Percentiles rank a stretch among this genome's conserved stretches.
Conservation (phyloP, 2,329 filamentous ascomycete genomes). For the Lecanicillium sp. region DNA sequence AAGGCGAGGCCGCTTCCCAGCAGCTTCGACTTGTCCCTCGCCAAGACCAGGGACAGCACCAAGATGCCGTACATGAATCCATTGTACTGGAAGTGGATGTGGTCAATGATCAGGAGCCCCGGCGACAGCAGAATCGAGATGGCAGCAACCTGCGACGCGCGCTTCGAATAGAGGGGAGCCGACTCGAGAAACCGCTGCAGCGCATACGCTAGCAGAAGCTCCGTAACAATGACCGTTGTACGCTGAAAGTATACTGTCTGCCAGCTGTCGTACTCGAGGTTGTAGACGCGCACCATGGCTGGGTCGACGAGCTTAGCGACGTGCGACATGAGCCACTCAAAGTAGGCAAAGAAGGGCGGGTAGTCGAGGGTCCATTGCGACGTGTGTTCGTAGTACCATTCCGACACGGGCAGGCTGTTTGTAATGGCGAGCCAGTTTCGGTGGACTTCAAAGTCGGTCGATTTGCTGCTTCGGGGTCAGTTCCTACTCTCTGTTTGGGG, state of each 20-base stretch:
- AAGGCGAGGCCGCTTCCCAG: conserved; percentile 77
- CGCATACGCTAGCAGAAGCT: conserved; percentile 76
- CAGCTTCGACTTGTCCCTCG: conserved; percentile 65
- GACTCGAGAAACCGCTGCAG: conserved; percentile 75
- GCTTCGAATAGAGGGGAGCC: conserved; percentile 55
- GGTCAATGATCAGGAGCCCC: conserved; percentile 91
- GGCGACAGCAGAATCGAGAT: conserved; percentile 87
- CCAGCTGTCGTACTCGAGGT: conserved; percentile 84
- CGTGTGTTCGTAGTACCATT: conserved; percentile 97
- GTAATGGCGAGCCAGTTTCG: conserved; percentile 98
- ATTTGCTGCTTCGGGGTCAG: conserved; percentile 58
- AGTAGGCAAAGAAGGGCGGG: conserved; percentile 94
- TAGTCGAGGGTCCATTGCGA: conserved; percentile 99
- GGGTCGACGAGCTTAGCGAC: conserved; percentile 70
- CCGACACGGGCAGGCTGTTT: conserved; percentile 72
- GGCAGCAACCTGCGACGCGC: conserved; percentile 75
- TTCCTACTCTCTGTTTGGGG: neutral
- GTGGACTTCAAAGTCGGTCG: conserved; percentile 97
- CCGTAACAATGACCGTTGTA: conserved; percentile 75
- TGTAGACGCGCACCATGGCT: conserved; percentile 72
- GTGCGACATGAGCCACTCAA: conserved; percentile 88
- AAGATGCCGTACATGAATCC: conserved; percentile 91
- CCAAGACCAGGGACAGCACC: conserved; percentile 77
- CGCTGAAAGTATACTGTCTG: conserved; percentile 91
- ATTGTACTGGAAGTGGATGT: conserved; percentile 99